These are phyloP conservation scores for Phytophthora palmivora DNA, from an alignment of 352 stramenopile species.

Conservation along the genomic window DNA sequence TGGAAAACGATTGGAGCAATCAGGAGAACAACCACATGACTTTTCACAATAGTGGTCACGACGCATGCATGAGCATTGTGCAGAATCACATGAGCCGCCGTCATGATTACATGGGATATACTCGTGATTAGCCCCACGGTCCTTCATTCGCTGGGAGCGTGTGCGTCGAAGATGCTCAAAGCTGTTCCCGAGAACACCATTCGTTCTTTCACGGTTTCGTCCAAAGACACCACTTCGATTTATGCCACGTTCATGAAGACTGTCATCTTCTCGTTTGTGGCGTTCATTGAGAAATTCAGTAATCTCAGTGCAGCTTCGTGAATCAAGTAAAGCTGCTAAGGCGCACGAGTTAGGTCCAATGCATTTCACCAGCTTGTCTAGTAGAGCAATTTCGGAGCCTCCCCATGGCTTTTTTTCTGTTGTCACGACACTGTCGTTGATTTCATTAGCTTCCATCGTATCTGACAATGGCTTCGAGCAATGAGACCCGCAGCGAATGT, in stretches of 20 bases:
- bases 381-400: constrained; percentile 45
- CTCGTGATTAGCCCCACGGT: constrained; percentile 79
- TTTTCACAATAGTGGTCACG: constrained; percentile 84
- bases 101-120: constrained; percentile 74
- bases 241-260: constrained; percentile 23
- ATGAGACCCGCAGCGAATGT: constrained; percentile 33
- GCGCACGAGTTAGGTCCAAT: constrained; percentile 53
- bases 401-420: constrained; percentile 36
- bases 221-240: constrained; percentile 18
- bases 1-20: constrained; percentile 82
- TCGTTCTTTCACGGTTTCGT: constrained; percentile 36
- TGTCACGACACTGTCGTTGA: background rate
- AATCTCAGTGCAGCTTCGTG: constrained; percentile 56
- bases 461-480: constrained; percentile 26
- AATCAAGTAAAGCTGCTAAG: constrained; percentile 44
- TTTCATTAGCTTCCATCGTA: constrained; percentile 2
- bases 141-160: constrained; percentile 82
- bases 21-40: constrained; percentile 61
- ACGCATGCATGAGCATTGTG: constrained; percentile 80
- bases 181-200: constrained; percentile 62
- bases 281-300: constrained; percentile 26
- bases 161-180: constrained; percentile 75
- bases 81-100: constrained; percentile 60
- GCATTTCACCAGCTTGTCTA: constrained; percentile 50
- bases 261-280: constrained; percentile 5